Conservation (phyloP, 129 eudicot species). For the Chrysanthemum makinoi region DNA sequence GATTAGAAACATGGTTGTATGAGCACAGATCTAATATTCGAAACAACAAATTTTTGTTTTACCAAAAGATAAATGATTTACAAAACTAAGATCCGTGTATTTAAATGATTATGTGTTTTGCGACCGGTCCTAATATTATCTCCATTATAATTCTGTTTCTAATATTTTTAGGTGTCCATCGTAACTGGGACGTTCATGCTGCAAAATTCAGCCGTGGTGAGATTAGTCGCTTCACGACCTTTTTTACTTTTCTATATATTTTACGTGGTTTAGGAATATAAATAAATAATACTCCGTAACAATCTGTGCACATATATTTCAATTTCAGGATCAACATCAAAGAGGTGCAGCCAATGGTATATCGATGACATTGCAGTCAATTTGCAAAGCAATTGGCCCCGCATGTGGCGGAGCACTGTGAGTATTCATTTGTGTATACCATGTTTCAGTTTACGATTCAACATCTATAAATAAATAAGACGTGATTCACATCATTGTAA, state of each 20-base stretch:
- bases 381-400: conserved; percentile 75
- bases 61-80: too few relatives aligned
- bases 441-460: neutral
- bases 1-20: too few relatives aligned
- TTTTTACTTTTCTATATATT: neutral
- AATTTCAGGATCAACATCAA: conserved; percentile 68
- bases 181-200: conserved; percentile 62
- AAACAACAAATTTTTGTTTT: too few relatives aligned
- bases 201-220: conserved; percentile 88
- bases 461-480: neutral
- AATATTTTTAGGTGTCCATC: conserved; percentile 41
- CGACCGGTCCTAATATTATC: neutral
- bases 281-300: neutral
- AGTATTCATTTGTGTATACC: conserved; percentile 25
- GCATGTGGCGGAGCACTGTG: conserved; percentile 78
- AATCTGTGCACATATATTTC: neutral
- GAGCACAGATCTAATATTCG: too few relatives aligned
- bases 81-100: neutral
- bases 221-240: neutral
- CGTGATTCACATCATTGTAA: neutral
- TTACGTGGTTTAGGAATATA: neutral
- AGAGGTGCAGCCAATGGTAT: conserved; percentile 97
- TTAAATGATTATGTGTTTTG: neutral
- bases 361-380: conserved; percentile 60
- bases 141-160: neutral